Percentiles rank a stretch among this genome's conserved stretches.
phyloP scores from a whole-genome alignment of 345 rosid species.

The Lenwebbia sp. region DNA sequence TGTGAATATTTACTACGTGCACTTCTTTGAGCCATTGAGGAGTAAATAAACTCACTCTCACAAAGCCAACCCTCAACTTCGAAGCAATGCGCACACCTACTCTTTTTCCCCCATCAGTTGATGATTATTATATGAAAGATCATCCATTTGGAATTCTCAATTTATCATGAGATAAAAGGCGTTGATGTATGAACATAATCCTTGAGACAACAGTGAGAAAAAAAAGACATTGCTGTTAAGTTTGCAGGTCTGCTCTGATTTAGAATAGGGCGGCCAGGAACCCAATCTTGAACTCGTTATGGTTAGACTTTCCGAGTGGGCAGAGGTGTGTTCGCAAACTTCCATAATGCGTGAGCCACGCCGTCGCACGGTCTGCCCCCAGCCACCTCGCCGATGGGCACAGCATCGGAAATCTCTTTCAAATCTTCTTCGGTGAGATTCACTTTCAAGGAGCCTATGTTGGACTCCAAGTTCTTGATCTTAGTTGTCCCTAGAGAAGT shows the following conservation, averaged over 20 bases:
- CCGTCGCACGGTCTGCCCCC: conserved; percentile 16
- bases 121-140: neutral
- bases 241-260: neutral
- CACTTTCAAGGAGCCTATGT: conserved; percentile 11
- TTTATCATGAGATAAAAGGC: neutral
- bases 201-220: neutral
- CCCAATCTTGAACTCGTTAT: neutral
- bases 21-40: neutral
- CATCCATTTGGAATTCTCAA: neutral
- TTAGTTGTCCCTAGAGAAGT: conserved; percentile 19
- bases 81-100: neutral
- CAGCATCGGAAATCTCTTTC: conserved; percentile 26
- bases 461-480: conserved; percentile 14
- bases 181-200: neutral
- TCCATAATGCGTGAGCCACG: conserved; percentile 15
- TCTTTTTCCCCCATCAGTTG: neutral
- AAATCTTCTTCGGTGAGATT: conserved; percentile 12
- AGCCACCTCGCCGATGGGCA: conserved; percentile 28
- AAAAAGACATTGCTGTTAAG: neutral
- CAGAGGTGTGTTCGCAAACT: conserved; percentile 25
- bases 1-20: neutral
- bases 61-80: neutral
- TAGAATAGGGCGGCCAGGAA: neutral
- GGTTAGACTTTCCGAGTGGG: neutral
- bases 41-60: neutral